phyloP scores from a whole-genome alignment of 2,329 filamentous ascomycete genomes.

The Metarhizium sp. region DNA sequence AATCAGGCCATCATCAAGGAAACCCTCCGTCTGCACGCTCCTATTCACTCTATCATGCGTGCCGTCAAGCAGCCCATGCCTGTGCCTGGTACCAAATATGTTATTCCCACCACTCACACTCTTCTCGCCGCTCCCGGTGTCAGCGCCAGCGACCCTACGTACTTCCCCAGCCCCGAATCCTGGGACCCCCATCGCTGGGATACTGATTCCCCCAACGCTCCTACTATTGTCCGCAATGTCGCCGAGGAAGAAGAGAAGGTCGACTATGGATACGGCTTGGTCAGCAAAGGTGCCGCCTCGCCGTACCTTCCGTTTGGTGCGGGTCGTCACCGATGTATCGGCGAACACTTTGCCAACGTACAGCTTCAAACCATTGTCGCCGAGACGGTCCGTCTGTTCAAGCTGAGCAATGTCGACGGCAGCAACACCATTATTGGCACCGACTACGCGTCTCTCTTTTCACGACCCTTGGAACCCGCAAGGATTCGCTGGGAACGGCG shows the following conservation, averaged over 20 bases:
- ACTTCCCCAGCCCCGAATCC: conserved; percentile 71
- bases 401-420: conserved; percentile 68
- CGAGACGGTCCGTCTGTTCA: conserved; percentile 68
- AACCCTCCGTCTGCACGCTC: conserved; percentile 81
- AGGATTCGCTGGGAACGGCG: conserved; percentile 68
- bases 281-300: conserved; percentile 81
- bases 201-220: conserved; percentile 47
- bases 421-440: conserved; percentile 58
- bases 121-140: conserved; percentile 82
- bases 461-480: conserved; percentile 61
- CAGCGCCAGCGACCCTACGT: conserved; percentile 58
- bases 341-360: conserved; percentile 91
- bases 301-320: conserved; percentile 94
- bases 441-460: conserved; percentile 63
- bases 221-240: conserved; percentile 32
- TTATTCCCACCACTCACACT: conserved; percentile 70
- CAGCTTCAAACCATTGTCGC: conserved; percentile 82
- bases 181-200: conserved; percentile 96
- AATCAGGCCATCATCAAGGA: conserved; percentile 84
- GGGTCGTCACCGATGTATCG: conserved; percentile 87
- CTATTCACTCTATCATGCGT: conserved; percentile 92
- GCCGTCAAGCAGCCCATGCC: conserved; percentile 83
- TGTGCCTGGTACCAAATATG: conserved; percentile 72
- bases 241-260: conserved; percentile 61
- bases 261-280: conserved; percentile 88